A percentile compares a stretch with the other conserved stretches of the same genome.
These are phyloP conservation scores for Boletus sensibilis DNA, from an alignment of 768 basidiomycete genomes.

Conservation along the genomic window DNA sequence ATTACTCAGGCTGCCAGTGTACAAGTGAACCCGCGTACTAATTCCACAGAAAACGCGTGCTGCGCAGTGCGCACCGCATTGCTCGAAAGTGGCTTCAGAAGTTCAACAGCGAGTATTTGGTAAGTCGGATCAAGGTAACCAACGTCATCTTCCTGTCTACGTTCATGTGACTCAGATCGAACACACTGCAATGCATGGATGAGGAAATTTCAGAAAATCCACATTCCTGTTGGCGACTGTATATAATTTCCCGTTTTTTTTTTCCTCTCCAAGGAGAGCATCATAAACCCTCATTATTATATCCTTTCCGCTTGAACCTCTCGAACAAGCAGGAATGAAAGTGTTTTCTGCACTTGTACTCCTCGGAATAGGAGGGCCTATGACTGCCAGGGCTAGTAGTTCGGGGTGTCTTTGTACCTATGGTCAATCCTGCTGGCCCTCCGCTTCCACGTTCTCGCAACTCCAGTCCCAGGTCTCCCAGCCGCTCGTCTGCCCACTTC, in stretches of 20 bases:
- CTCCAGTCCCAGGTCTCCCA: constrained; percentile 19
- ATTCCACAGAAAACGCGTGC: neutral
- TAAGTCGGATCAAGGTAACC: neutral
- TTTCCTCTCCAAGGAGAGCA: too few relatives aligned
- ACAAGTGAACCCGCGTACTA: neutral
- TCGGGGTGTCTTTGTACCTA: constrained; percentile 19
- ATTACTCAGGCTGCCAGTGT: too few relatives aligned
- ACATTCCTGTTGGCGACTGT: neutral
- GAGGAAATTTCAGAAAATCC: too few relatives aligned
- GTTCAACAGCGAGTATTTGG: neutral
- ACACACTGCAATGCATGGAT: neutral
- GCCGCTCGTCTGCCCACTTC: constrained; percentile 16
- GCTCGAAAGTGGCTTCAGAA: neutral
- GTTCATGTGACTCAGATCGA: neutral
- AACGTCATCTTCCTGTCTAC: too few relatives aligned
- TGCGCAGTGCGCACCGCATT: neutral
- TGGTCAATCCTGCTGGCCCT: constrained; percentile 20
- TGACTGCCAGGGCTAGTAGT: neutral
- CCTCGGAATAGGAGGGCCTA: neutral
- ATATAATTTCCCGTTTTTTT: neutral
- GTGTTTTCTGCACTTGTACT: neutral
- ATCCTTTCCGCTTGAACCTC: neutral
- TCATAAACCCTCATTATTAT: neutral
- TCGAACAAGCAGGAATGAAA: neutral
- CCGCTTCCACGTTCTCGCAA: constrained; percentile 10